Conservation (phyloP, 768 basidiomycete genomes). For the Cystofilobasidium capitatum region DNA sequence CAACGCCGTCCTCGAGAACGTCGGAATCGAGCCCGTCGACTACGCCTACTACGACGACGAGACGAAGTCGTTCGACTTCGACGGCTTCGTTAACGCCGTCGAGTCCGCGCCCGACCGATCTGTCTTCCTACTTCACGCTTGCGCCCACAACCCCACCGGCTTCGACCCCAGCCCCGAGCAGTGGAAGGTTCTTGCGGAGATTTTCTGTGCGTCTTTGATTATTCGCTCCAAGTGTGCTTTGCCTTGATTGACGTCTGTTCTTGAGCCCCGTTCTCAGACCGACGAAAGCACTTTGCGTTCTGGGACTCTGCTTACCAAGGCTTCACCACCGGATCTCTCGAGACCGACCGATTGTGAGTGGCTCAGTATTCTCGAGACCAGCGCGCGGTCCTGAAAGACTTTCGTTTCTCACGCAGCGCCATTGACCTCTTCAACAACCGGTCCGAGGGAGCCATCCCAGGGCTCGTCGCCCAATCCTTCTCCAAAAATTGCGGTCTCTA, state of each 20-base stretch:
- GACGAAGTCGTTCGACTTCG: slow-evolving; percentile 80
- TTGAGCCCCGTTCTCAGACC: no score
- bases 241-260: no score
- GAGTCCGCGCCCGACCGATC: not conserved
- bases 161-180: slow-evolving; percentile 90
- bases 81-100: slow-evolving; percentile 48
- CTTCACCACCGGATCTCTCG: slow-evolving; percentile 85
- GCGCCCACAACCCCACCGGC: slow-evolving; percentile 88
- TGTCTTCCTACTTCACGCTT: slow-evolving; percentile 53
- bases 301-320: slow-evolving; percentile 97
- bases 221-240: no score
- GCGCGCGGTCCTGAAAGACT: not conserved
- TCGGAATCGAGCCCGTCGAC: slow-evolving; percentile 11
- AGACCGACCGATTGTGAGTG: slow-evolving; percentile 48
- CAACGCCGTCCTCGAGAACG: not conserved
- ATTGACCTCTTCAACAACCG: slow-evolving; percentile 44
- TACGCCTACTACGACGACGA: slow-evolving; percentile 51
- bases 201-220: slow-evolving; percentile 44
- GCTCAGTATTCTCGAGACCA: not conserved
- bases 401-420: slow-evolving; percentile 48
- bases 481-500: slow-evolving; percentile 99
- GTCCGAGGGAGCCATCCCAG: slow-evolving; percentile 41
- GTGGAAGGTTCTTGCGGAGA: slow-evolving; percentile 80
- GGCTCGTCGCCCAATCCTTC: slow-evolving; percentile 80
- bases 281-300: slow-evolving; percentile 77